Percentiles rank a stretch among this genome's conserved stretches.
Evolutionary conservation across 257 asterid species (phyloP).

Genomic region (Phtheirospermum japonicum): DNA sequence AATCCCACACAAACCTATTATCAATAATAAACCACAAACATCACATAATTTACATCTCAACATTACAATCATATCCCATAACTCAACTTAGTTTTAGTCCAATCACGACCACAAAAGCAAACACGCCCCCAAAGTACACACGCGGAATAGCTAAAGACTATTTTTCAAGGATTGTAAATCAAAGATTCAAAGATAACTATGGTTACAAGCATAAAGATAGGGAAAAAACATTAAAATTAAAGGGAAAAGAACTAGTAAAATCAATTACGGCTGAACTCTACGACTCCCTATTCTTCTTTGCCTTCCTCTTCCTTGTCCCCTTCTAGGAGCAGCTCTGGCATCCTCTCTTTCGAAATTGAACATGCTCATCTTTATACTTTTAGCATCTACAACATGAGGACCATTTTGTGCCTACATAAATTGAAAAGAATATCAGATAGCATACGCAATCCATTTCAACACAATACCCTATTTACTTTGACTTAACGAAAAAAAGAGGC

Average conservation of each 20-base stretch:
- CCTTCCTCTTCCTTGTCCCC: slow-evolving; percentile 63
- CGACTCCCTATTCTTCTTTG: slow-evolving; percentile 49
- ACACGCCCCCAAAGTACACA: too few relatives aligned
- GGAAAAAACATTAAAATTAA: background rate
- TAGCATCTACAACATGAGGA: slow-evolving; percentile 46
- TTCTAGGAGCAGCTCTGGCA: slow-evolving; percentile 32
- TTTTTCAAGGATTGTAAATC: slow-evolving; percentile 11
- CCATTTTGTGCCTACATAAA: slow-evolving; percentile 47
- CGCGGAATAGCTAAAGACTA: slow-evolving; percentile 1
- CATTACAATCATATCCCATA: too few relatives aligned
- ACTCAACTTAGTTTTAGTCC: too few relatives aligned
- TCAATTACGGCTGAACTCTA: slow-evolving; percentile 30
- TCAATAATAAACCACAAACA: too few relatives aligned
- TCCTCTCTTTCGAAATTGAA: slow-evolving; percentile 67
- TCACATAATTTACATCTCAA: background rate
- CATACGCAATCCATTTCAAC: slow-evolving; percentile 9
- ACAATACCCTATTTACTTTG: background rate
- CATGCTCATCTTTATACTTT: slow-evolving; percentile 68
- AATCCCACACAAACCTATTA: too few relatives aligned
- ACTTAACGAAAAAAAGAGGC: background rate
- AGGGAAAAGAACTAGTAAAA: slow-evolving; percentile 11
- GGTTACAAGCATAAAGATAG: background rate
- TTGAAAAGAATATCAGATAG: slow-evolving; percentile 22
- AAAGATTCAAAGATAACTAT: slow-evolving; percentile 24
- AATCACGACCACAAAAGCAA: too few relatives aligned